Base-by-base conservation (phyloP, 306 rosid species). In the Medicago lupulina region DNA sequence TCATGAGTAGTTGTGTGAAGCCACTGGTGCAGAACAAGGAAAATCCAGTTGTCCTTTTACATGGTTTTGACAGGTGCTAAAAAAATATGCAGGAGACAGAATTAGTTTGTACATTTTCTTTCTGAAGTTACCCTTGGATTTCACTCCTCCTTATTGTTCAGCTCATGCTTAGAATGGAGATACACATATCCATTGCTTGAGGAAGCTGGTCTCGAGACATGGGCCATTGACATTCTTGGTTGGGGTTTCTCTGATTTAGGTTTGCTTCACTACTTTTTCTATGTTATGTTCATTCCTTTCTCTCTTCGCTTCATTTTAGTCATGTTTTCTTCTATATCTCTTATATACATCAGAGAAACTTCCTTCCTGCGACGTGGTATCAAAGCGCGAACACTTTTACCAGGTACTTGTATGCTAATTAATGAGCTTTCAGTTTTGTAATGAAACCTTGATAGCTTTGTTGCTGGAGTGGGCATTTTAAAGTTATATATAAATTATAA, bases 161-260 rank as follows among this genome's bases (percentile, higher is more conserved):
- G 98, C 82, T 95, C 98, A 50, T 92, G 98, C 81, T 85, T 95
- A 83, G 98, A 95, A 81, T 95, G 98, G 97, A 90, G 98, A 73
- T 90, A 88, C 77, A 72, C 90, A 9, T 79, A 87, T 67, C 98
- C 98, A 14, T 73, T 92, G 88, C 93, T 90, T 23, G 97, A 95
- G 74, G 96, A 87, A 72, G 91, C 89, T 58, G 97, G 96, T 63
- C 64, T 88, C 3, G 93, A 95, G 85, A 84, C 96, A 38, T 95
- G 98, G 98, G 98, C 98, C 70, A 67, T 95, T 50, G 98, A 95
- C 83, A 88, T 90, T 80, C 97, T 95, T 83, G 98, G 98, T 67
- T 95, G 98, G 98, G 97, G 98, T 66, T 95, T 95, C 88, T 92
- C 96, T 77, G 96, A 92, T 89, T 80, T 95, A 87, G 97, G 97